Evolutionary conservation across 768 basidiomycete species (phyloP).

Genomic region (Paxillus involutus): DNA sequence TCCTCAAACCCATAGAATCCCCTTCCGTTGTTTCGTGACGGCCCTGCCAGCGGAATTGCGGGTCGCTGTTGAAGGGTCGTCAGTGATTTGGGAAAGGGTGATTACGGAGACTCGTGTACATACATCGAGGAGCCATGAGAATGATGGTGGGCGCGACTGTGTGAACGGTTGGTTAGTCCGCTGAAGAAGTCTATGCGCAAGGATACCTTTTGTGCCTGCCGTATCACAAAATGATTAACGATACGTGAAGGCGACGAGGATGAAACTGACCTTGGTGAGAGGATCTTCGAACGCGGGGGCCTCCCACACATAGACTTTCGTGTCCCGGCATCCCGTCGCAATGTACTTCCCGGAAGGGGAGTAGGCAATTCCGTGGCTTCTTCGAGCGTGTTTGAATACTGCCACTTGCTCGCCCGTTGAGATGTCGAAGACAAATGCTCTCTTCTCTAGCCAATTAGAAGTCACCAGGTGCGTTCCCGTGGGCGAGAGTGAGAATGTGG

Average conservation of each 20-base stretch:
- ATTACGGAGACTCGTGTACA: background rate
- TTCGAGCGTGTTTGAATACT: no score
- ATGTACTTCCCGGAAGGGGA: slow-evolving; percentile 1
- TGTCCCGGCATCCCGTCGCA: background rate
- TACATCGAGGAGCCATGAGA: background rate
- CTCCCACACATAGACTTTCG: background rate
- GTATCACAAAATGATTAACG: background rate
- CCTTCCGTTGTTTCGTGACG: background rate
- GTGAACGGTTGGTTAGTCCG: background rate
- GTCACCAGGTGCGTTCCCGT: no score
- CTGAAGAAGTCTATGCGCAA: background rate
- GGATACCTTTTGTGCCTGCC: background rate
- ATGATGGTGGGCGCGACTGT: background rate
- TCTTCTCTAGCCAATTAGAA: no score
- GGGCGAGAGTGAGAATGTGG: background rate
- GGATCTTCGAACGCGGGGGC: background rate
- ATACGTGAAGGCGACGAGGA: background rate
- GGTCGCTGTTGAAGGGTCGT: background rate
- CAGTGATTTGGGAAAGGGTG: background rate
- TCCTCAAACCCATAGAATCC: background rate
- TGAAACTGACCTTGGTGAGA: background rate
- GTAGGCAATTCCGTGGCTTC: background rate
- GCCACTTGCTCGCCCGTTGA: no score
- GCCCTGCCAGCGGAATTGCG: background rate
- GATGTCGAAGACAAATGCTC: no score